Evolutionary conservation across 208 protist genomes (phyloP).

Genomic region (Wallacemonas sp.): DNA sequence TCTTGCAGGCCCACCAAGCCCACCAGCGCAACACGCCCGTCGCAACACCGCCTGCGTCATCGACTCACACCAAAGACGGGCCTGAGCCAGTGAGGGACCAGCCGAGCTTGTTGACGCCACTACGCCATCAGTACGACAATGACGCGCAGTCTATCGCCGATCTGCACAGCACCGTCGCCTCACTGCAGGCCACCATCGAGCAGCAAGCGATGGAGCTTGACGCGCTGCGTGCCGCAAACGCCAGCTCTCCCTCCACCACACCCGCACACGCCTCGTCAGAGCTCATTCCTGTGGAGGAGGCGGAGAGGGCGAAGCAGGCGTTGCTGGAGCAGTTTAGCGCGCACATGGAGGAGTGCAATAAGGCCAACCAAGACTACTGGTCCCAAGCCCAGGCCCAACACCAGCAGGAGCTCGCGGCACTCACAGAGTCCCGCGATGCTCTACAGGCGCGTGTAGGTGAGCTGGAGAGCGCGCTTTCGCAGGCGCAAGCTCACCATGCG

Average conservation of each 20-base stretch:
- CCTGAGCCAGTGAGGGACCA: no score
- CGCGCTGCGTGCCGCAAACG: constrained; percentile 2
- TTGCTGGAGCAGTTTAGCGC: constrained; percentile 49
- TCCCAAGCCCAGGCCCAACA: constrained; percentile 23
- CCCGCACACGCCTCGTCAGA: no score
- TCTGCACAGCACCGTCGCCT: background rate
- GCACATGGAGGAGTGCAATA: constrained; percentile 54
- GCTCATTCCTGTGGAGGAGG: constrained; percentile 25
- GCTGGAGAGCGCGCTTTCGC: constrained; percentile 19
- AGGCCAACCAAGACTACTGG: constrained; percentile 42
- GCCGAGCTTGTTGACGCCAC: background rate
- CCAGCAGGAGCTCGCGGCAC: constrained; percentile 14
- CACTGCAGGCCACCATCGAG: background rate
- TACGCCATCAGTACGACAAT: constrained; percentile 1
- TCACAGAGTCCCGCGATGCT: constrained; percentile 17
- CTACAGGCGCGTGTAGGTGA: constrained; percentile 27
- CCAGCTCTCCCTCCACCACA: background rate
- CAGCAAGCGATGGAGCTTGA: constrained; percentile 16
- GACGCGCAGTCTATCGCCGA: background rate
- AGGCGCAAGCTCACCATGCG: constrained; percentile 25
- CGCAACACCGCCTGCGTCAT: background rate
- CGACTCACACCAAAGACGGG: background rate
- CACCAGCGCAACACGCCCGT: no score
- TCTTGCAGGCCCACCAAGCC: constrained; percentile 26
- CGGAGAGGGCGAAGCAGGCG: constrained; percentile 16